These are phyloP conservation scores for Hymenotorrendiella dingleyae DNA, from an alignment of 2,329 filamentous ascomycete species.

Conservation along the genomic window DNA sequence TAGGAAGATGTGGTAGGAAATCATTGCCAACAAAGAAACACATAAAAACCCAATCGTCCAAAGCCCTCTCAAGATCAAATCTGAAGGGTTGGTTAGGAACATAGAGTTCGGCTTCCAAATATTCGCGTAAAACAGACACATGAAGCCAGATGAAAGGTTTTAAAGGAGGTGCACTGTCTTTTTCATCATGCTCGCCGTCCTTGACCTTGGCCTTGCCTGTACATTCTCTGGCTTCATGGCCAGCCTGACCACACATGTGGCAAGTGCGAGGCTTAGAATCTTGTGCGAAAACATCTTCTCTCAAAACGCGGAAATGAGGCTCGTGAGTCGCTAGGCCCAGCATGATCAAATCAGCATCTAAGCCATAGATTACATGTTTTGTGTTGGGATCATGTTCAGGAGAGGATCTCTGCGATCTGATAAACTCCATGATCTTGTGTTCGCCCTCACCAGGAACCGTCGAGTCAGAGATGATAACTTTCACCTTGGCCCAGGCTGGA, in stretches of 20 bases:
- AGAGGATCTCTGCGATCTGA: slow-evolving; percentile 85
- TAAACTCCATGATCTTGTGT: slow-evolving; percentile 99
- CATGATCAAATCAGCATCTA: slow-evolving; percentile 99
- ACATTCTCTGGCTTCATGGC: slow-evolving; percentile 84
- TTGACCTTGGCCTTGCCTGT: slow-evolving; percentile 73
- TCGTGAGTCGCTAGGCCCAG: slow-evolving; percentile 94
- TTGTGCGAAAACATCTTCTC: slow-evolving; percentile 94
- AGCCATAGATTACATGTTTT: slow-evolving; percentile 92
- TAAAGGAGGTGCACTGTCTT: slow-evolving; percentile 60
- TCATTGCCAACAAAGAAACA: slow-evolving; percentile 99
- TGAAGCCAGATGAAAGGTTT: slow-evolving; percentile 99
- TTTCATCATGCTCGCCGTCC: slow-evolving; percentile 74
- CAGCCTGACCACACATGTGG: slow-evolving; percentile 84
- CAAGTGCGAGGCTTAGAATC: slow-evolving; percentile 78
- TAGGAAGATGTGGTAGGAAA: slow-evolving; percentile 95
- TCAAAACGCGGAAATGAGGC: slow-evolving; percentile 89
- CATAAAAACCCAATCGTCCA: slow-evolving; percentile 99
- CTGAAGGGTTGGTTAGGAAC: slow-evolving; percentile 77
- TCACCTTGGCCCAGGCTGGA: slow-evolving; percentile 89
- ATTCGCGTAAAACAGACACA: slow-evolving; percentile 85
- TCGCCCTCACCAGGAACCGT: slow-evolving; percentile 97
- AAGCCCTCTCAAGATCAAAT: slow-evolving; percentile 87
- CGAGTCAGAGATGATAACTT: slow-evolving; percentile 97
- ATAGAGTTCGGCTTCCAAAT: slow-evolving; percentile 82
- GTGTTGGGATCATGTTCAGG: slow-evolving; percentile 95